Percentiles rank a stretch among this genome's conserved stretches.
Conservation (phyloP, 2,329 filamentous ascomycete genomes). For the Exophiala xenobiotica region DNA sequence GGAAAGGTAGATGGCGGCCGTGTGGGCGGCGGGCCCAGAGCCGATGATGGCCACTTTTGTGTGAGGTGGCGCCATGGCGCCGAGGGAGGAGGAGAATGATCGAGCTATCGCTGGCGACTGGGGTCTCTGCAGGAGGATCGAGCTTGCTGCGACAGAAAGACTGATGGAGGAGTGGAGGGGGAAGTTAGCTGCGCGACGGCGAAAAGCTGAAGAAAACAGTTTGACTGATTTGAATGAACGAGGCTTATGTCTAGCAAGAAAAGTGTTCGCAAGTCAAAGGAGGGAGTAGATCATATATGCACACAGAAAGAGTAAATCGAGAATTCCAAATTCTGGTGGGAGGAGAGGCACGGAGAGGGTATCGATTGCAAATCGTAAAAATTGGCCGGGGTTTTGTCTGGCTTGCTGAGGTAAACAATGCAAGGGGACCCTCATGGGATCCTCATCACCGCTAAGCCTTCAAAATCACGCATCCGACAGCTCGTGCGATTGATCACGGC, state of each 20-base stretch:
- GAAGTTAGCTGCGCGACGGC: constrained; percentile 62
- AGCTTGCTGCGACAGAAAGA: constrained; percentile 69
- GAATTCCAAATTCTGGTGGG: too few relatives aligned
- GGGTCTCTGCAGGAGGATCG: constrained; percentile 61
- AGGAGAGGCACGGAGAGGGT: background rate
- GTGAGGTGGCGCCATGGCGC: constrained; percentile 68
- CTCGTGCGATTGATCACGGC: background rate
- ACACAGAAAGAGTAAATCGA: too few relatives aligned
- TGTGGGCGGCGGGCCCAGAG: constrained; percentile 96
- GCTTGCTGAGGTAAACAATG: constrained; percentile 13
- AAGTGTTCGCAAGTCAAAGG: background rate
- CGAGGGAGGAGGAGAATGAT: constrained; percentile 47
- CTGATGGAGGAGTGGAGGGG: constrained; percentile 71
- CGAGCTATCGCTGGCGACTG: constrained; percentile 35
- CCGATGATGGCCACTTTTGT: constrained; percentile 60
- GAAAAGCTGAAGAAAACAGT: constrained; percentile 79
- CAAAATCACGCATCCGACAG: background rate
- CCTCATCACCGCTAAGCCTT: background rate
- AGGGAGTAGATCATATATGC: background rate
- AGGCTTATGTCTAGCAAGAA: constrained; percentile 30
- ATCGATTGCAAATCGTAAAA: background rate
- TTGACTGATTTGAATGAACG: constrained; percentile 61
- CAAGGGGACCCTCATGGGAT: background rate
- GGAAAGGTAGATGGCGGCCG: constrained; percentile 91
- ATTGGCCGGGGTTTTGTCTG: background rate